These are phyloP conservation scores for Scenedesmus sp. DNA, from an alignment of 163 green algal genomes.

Conservation along the genomic window DNA sequence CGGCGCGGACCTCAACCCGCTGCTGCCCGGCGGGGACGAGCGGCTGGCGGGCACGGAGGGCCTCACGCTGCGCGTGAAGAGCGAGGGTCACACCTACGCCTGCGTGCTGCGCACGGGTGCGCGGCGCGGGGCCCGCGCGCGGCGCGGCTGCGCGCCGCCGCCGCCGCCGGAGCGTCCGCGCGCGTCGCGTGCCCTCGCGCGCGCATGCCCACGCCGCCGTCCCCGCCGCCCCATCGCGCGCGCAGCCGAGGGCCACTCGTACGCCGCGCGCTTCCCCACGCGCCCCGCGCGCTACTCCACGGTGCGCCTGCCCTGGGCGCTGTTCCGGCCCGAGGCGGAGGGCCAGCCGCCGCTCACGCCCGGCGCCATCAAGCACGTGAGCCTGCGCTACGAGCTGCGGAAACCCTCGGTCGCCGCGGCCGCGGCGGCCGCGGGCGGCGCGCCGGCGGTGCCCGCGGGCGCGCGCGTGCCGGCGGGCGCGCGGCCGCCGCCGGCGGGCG, in stretches of 20 bases:
- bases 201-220: too few species aligned
- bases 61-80: slow-evolving; percentile 80
- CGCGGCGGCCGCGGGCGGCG: slow-evolving; percentile 7
- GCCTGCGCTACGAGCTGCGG: slow-evolving; percentile 50
- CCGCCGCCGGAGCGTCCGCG: too few species aligned
- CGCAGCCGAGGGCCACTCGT: slow-evolving; percentile 56
- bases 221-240: too few species aligned
- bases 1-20: slow-evolving; percentile 53
- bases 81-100: slow-evolving; percentile 88
- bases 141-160: too few species aligned
- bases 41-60: slow-evolving; percentile 74
- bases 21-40: slow-evolving; percentile 58
- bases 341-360: slow-evolving; percentile 65
- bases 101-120: slow-evolving; percentile 71
- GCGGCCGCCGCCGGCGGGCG: not conserved
- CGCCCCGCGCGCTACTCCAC: slow-evolving; percentile 68
- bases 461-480: slow-evolving; percentile 31
- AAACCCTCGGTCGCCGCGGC: slow-evolving; percentile 18
- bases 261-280: slow-evolving; percentile 73
- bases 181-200: too few species aligned
- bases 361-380: slow-evolving; percentile 56
- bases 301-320: slow-evolving; percentile 81
- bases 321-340: slow-evolving; percentile 70
- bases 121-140: too few species aligned
- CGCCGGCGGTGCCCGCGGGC: slow-evolving; percentile 7